These are phyloP conservation scores for Fusarium vanettenii DNA, from an alignment of 2,329 filamentous ascomycete species.

Conservation along the genomic window DNA sequence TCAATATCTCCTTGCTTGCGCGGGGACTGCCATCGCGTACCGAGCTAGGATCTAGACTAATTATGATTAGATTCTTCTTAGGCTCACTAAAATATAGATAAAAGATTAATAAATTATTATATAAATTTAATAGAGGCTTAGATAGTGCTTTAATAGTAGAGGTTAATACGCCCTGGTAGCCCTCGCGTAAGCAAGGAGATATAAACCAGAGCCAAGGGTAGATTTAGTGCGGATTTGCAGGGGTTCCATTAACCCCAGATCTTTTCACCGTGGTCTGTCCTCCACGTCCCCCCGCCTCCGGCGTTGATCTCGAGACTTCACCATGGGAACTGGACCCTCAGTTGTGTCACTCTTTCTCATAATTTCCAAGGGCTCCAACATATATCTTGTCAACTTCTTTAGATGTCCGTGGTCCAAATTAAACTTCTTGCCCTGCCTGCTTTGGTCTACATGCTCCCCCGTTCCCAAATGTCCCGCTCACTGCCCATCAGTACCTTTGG, in stretches of 20 bases:
- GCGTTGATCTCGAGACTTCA: neutral
- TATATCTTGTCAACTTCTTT: neutral
- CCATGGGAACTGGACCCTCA: neutral
- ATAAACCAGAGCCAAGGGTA: neutral
- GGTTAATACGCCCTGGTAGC: too few species aligned
- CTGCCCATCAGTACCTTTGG: neutral
- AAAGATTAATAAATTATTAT: too few species aligned
- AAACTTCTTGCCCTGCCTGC: neutral
- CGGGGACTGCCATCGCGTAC: too few species aligned
- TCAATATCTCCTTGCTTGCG: too few species aligned
- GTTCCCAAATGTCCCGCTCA: too few species aligned
- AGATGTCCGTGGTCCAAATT: neutral
- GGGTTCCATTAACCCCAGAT: neutral
- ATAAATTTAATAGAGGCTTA: too few species aligned
- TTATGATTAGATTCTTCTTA: too few species aligned
- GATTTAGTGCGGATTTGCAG: neutral
- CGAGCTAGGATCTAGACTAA: too few species aligned
- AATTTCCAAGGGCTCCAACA: rapidly evolving
- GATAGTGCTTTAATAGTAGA: too few species aligned
- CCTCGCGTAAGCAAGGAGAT: too few species aligned
- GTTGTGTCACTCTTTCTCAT: neutral
- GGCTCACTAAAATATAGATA: too few species aligned
- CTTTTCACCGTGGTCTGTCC: neutral
- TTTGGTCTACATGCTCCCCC: neutral
- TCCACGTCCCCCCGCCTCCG: neutral